Percentiles rank a stretch among this genome's conserved stretches.
Evolutionary conservation across 768 basidiomycete genomes (phyloP).

Genomic region (Boletus sensibilis): DNA sequence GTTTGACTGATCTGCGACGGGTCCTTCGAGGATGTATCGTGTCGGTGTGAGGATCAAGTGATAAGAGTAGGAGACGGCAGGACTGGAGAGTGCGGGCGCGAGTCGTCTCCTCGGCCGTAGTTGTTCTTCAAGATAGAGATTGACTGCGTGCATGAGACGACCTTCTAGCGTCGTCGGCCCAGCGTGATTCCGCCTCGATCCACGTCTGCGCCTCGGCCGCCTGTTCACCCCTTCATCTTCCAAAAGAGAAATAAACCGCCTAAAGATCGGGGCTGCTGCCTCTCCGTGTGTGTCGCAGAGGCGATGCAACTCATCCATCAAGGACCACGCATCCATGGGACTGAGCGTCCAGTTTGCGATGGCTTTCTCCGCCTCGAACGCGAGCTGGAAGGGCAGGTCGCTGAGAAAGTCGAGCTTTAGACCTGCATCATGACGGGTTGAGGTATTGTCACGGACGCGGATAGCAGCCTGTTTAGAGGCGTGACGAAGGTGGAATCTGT

Average conservation of each 20-base stretch:
- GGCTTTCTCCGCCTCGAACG: conserved; percentile 41
- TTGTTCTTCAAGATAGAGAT: conserved; percentile 25
- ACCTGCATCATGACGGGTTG: conserved; percentile 1
- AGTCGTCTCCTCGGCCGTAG: conserved; percentile 25
- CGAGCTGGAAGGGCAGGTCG: conserved; percentile 34
- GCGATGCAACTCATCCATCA: conserved; percentile 19
- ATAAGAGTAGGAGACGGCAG: conserved; percentile 33
- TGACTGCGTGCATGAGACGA: conserved; percentile 16
- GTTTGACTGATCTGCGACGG: conserved; percentile 39
- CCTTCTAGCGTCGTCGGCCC: conserved; percentile 11
- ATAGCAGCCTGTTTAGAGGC: conserved; percentile 6
- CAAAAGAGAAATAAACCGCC: conserved; percentile 16
- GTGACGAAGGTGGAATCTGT: conserved; percentile 22
- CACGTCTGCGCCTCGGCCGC: not conserved
- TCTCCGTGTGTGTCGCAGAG: conserved; percentile 19
- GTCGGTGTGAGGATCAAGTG: conserved; percentile 43
- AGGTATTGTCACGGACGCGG: conserved; percentile 16
- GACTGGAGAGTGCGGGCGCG: conserved; percentile 16
- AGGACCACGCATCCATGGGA: conserved; percentile 15
- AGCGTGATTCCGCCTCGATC: not conserved
- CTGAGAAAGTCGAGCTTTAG: conserved; percentile 25
- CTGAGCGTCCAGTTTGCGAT: conserved; percentile 30
- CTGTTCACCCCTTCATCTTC: conserved; percentile 14
- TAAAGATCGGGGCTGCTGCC: conserved; percentile 25
- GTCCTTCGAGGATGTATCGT: conserved; percentile 39